These are phyloP conservation scores for Talaromyces rugulosus DNA, from an alignment of 2,329 filamentous ascomycete genomes.

Conservation along the genomic window DNA sequence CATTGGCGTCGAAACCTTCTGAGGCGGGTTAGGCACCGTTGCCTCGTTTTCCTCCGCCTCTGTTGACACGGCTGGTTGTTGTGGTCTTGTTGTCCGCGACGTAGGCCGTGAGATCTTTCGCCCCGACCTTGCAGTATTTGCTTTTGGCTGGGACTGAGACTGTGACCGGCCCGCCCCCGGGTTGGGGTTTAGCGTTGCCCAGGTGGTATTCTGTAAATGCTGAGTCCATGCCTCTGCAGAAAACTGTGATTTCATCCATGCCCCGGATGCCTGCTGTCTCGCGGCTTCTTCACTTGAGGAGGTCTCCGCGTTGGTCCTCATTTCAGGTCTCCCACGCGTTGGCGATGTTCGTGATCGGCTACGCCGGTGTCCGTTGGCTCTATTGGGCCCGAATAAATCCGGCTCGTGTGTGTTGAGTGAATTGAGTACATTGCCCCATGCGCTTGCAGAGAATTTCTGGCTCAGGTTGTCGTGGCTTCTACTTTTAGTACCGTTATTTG, in stretches of 20 bases:
- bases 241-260: slow-evolving; percentile 34
- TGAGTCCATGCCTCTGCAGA: slow-evolving; percentile 36
- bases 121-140: slow-evolving; percentile 27
- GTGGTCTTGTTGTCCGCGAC: slow-evolving; percentile 23
- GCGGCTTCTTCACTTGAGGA: slow-evolving; percentile 19
- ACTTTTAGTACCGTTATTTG: slow-evolving; percentile 24
- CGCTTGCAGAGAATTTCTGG: slow-evolving; percentile 39
- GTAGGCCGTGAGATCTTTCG: slow-evolving; percentile 28
- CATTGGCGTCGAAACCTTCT: slow-evolving; percentile 12
- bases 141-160: slow-evolving; percentile 16
- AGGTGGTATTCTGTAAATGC: slow-evolving; percentile 30
- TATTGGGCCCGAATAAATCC: slow-evolving; percentile 32
- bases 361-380: slow-evolving; percentile 20
- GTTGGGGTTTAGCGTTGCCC: slow-evolving; percentile 20
- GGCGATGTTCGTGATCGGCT: slow-evolving; percentile 16
- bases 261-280: slow-evolving; percentile 22
- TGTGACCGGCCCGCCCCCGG: not conserved
- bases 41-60: slow-evolving; percentile 36
- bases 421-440: slow-evolving; percentile 36
- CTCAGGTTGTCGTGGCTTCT: slow-evolving; percentile 31
- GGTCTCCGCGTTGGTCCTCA: slow-evolving; percentile 11
- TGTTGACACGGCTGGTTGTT: slow-evolving; percentile 33
- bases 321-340: slow-evolving; percentile 16
- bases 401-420: slow-evolving; percentile 14
- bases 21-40: slow-evolving; percentile 22